Evolutionary conservation across 345 rosid species (phyloP).

Genomic region (Kandelia obovata): DNA sequence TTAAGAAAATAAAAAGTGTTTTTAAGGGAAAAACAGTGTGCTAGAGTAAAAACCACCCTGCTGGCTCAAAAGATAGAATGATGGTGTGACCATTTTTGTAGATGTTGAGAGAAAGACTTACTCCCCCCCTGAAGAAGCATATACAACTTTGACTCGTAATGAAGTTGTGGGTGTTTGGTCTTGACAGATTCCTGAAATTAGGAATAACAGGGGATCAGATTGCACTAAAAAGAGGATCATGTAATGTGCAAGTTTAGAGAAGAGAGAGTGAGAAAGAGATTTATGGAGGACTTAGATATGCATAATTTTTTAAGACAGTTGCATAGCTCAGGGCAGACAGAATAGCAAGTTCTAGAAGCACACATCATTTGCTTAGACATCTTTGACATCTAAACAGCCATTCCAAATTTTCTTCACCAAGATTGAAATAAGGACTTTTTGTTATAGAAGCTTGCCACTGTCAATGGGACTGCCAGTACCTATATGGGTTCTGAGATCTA

Average conservation of each 20-base stretch:
- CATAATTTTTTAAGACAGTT: not conserved
- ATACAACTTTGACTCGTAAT: conserved; percentile 78
- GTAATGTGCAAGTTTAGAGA: not conserved
- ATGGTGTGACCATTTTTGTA: not conserved
- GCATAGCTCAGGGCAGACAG: not conserved
- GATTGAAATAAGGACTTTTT: not conserved
- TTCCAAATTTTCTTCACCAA: not conserved
- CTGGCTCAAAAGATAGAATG: not conserved
- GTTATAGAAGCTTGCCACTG: not conserved
- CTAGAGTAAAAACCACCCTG: not conserved
- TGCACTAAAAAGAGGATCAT: not conserved
- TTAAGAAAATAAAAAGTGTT: not conserved
- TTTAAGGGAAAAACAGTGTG: not conserved
- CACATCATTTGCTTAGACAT: not conserved
- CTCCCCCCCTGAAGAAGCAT: conserved; percentile 92
- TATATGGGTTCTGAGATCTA: not conserved
- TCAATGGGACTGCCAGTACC: not conserved
- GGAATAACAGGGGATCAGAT: not conserved
- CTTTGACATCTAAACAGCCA: not conserved
- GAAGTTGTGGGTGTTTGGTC: conserved; percentile 90
- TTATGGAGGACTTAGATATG: too few relatives aligned
- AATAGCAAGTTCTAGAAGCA: not conserved
- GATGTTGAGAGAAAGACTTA: conserved; percentile 29
- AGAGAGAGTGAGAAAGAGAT: conserved; percentile 1
- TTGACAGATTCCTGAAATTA: conserved; percentile 67